Base-by-base conservation (phyloP, 1,284 basidiomycete species). In the Apiotrichum sp. region DNA sequence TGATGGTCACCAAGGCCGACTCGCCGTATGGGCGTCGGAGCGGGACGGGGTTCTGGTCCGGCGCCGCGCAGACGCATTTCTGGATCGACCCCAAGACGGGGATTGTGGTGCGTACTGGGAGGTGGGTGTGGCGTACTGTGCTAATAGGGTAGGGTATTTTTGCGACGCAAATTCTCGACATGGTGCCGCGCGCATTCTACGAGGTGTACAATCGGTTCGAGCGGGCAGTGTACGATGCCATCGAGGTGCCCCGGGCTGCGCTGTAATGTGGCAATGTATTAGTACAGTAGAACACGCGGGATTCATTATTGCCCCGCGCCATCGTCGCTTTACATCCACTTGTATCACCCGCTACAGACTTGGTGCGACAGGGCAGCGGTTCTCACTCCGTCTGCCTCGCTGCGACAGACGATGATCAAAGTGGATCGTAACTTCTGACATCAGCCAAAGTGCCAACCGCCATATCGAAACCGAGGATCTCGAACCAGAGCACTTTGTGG, bases 11-110 rank as follows among this genome's bases (percentile, higher is more conserved):
- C 29, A 40, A 45, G 5, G 45, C n/a, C 3, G 52, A 50, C 35
- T 50, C 43, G 10, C 33, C 47, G 32, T 33, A 44, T 7, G 65
- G 65, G 1, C 51, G 61, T 41, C 52, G 56, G 41, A 48, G 35
- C n/a, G 64, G 63, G 32, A 54, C 53, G n/a, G 62, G 53, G 3
- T 44, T 44, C 40, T 67, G 59, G 59, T 62, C 58, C 35, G 65
- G 65, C 4, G 62, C 62, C 22, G 62, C 62, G 2, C 59, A 64
- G 56, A 65, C 64, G 3, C 38, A 56, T 48, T 65, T 52, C 50
- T 62, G 62, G 58, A 39, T 67, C 35, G 63, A 63, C 58, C 65
- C 65, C 5, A 42, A 36, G 22, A 55, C 55, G 2, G 61, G 61
- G 29, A 47, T 66, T 22, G 61, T 40, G 9, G 52, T 55, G 48